Base-by-base conservation (phyloP, 768 basidiomycete genomes). In the Strobilomyces dryophilus region DNA sequence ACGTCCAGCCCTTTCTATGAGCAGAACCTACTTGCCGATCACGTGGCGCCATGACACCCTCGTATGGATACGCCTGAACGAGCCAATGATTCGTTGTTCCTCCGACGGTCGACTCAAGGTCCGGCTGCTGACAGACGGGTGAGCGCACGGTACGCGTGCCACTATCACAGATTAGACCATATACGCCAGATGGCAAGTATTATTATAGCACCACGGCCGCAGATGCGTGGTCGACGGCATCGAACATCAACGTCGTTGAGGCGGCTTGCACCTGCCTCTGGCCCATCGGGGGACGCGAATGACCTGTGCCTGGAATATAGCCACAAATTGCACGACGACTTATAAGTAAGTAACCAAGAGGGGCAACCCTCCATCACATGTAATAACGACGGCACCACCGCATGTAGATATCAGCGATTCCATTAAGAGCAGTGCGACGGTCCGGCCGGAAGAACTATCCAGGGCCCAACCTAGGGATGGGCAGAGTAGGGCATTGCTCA, bases 1-100 rank as follows among this genome's bases (percentile, higher is more conserved):
- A 26, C 41, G 41, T 43, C 41, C 21, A 27, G 17, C 41, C 24
- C 41, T 42, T 42, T 42, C 41, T 26, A 15, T 27, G 15, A 26
- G 17, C 41, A 43, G 24, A 62, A 60, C 63, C 49, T 64, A 56
- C 59, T 65, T 66, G 62, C 63, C 65, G 63, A 61, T 65, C 63
- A 61, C 63, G 53, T 61, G 63, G 49, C 10, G 10, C 43, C 50
- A 55, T 20, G 45, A 41, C 52, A 39, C 40, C 51, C 47, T 37
- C 15, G 43, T 34, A 42, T 32, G 37, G 27, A 32, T 18, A 41
- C 44, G 1, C 49, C 49, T 45, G 53, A 51, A 40, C 42, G 46
- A 44, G 35, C 36, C 51, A 43, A 48, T 46, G 11, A 36, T 29
- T 36, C 20, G 26, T 35, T 31, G 37, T 39, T 18, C n/a, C 14